Base-by-base conservation (phyloP, 306 rosid species). In the Inga oerstediana region DNA sequence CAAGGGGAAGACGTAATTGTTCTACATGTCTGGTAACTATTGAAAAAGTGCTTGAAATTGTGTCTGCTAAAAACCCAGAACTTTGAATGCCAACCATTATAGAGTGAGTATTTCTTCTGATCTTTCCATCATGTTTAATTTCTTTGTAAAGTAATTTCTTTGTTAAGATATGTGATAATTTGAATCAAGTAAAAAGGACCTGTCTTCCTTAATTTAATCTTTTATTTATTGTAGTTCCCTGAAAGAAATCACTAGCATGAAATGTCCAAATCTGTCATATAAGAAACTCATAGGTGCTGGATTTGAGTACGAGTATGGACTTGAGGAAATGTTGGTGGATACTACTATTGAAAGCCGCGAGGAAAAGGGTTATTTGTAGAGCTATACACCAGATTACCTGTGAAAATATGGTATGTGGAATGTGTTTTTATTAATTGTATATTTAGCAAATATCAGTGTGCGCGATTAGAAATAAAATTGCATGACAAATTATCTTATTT, bases 1-100 rank as follows among this genome's bases (percentile, higher is more conserved):
- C 87, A 4, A 85, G 76, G 24, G 97, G 95, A 24, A 85, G 94
- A 74, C 92, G 86, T 46, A 88, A 76, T 86, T 94, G 98, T 37
- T 89, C 93, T 35, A 79, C 88, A 15, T 78, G 76, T 66, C 19
- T 17, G 51, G 85, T 78, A 8, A 35, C 91, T 12, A 46, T 87
- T 37, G 86, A 87, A 67, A 77, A 74, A 45, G 72, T 80, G 72
- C 56, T 59, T 78, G 66, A 86, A 70, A 66, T 88, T 80, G 58
- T 84, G 34, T 32, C 34, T 52, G 56, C 79, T 24, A 92, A 74
- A 68, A 91, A 83, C 78, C 94, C 91, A 3, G 87, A 78, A 17
- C 71, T 78, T 72, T 82, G 51, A 43, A 61, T 85, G n/a, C 88
- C 89, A 24, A 65, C 81, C 34, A 24, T 24, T 24, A 2, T 17